Percentiles rank a stretch among this genome's conserved stretches.
These are phyloP conservation scores for Xylaria sp. DNA, from an alignment of 2,329 filamentous ascomycete species.

Conservation along the genomic window DNA sequence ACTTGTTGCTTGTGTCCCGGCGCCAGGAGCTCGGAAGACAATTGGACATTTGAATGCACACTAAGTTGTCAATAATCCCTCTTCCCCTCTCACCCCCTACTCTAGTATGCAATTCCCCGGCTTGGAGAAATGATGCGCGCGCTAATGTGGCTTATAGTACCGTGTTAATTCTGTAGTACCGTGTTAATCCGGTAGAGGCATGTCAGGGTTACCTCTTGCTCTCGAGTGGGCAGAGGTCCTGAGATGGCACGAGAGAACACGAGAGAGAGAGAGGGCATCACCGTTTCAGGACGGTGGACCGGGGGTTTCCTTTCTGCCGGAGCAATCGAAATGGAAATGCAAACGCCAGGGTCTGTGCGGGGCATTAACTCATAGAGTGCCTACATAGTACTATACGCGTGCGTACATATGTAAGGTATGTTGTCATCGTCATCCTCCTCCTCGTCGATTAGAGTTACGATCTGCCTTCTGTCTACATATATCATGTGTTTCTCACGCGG, in stretches of 20 bases:
- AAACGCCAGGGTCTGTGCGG: not conserved
- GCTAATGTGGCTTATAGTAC: not conserved
- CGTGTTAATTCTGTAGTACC: not conserved
- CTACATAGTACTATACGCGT: too few species aligned
- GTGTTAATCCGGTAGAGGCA: too few species aligned
- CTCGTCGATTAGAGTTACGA: not conserved
- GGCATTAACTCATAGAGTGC: not conserved
- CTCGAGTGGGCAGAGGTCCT: not conserved
- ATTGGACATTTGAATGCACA: slow-evolving; percentile 2
- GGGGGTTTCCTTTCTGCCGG: slow-evolving; percentile 11
- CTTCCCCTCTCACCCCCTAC: not conserved
- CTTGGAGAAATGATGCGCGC: not conserved
- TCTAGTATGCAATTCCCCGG: not conserved
- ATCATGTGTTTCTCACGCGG: not conserved
- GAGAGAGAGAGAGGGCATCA: not conserved
- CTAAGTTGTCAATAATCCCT: not conserved
- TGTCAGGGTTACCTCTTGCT: not conserved
- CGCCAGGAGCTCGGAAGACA: not conserved
- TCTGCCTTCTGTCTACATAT: not conserved
- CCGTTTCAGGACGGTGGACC: slow-evolving; percentile 33
- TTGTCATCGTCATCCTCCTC: not conserved
- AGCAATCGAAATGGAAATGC: not conserved
- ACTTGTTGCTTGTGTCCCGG: slow-evolving; percentile 1
- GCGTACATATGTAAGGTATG: not conserved
- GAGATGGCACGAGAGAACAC: not conserved